Evolutionary conservation across 352 stramenopile genomes (phyloP), one percentile per base, ranked within the genome.

Genomic region (Blastocystis sp.): DNA sequence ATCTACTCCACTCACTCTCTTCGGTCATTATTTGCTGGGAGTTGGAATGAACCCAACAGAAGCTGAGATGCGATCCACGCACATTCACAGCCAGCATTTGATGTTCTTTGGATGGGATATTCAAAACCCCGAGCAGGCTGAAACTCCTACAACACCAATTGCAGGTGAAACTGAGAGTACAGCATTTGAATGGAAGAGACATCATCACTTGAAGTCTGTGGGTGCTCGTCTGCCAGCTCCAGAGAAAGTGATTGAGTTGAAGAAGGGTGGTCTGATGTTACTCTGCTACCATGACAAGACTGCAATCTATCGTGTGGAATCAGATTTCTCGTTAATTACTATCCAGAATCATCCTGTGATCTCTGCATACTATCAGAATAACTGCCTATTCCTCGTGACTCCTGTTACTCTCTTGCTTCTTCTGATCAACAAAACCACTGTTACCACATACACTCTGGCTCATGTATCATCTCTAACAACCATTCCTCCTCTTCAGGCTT

Each of bases 41-140:
- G 27, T 80, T 19, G 67, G 46, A 1, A 21, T 80, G 67, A 59
- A 14, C 3, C 67, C 67, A 14, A 80, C 67, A 21, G 67, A 80
- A 37, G 49, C 42, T 0, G 67, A 80, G 67, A 80, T 80, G 67
- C 67, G 67, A 5, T 46, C 67, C 11, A 80, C 67, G 14, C 67
- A 80, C 49, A 49, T 80, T 49, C 67, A 80, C 12, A 63, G 43
- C 5, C 67, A 80, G 43, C 67, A 80, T 14, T 9, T 80, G 39
- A 29, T 58, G 39, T 58, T 80, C 67, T 80, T 27, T 37, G 67
- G 39, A 19, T 80, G 67, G 67, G 67, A 80, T 1, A 52, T 80
- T 32, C 67, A 58, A 27, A 27, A 5, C 19, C 32, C 67, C 2
- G 67, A 80, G 49, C 19, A n/a, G 54, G 12, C 54, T n/a, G 19